These are phyloP conservation scores for Botryotinia convoluta DNA, from an alignment of 2,329 filamentous ascomycete genomes.

Conservation along the genomic window DNA sequence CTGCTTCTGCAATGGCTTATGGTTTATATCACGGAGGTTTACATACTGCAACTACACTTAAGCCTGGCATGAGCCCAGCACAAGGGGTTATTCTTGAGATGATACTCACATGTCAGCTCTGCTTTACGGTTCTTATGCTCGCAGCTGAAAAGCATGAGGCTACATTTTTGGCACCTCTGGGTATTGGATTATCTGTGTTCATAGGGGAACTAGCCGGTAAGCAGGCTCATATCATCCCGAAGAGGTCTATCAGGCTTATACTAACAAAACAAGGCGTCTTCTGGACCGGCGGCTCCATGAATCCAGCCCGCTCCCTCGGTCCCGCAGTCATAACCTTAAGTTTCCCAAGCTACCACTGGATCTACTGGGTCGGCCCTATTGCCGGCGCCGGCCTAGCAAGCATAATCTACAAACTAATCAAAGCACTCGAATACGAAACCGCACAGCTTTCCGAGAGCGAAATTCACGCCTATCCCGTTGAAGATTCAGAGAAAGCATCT, in stretches of 20 bases:
- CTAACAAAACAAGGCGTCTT: slow-evolving; percentile 41
- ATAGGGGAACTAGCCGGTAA: slow-evolving; percentile 43
- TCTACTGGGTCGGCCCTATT: slow-evolving; percentile 51
- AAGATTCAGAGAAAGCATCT: slow-evolving; percentile 12
- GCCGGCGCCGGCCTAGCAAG: slow-evolving; percentile 50
- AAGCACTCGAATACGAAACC: slow-evolving; percentile 51
- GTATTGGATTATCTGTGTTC: slow-evolving; percentile 47
- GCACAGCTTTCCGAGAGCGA: slow-evolving; percentile 15
- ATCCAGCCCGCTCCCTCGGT: slow-evolving; percentile 48
- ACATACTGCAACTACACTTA: slow-evolving; percentile 44
- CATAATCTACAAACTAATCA: slow-evolving; percentile 50
- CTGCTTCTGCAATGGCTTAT: slow-evolving; percentile 44
- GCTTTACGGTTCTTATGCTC: slow-evolving; percentile 52
- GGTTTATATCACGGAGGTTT: slow-evolving; percentile 46
- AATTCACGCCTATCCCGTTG: background rate
- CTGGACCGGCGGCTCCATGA: slow-evolving; percentile 49
- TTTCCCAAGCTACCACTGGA: slow-evolving; percentile 47
- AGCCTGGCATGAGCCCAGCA: slow-evolving; percentile 41
- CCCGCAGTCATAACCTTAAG: slow-evolving; percentile 44
- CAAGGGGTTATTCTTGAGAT: slow-evolving; percentile 52
- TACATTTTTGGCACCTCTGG: slow-evolving; percentile 49
- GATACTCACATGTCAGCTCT: slow-evolving; percentile 47
- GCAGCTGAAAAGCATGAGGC: slow-evolving; percentile 50
- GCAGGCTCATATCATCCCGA: background rate
- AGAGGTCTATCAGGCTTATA: background rate